These are phyloP conservation scores for Plectosphaerella plurivora DNA, from an alignment of 2,329 filamentous ascomycete species.

Conservation along the genomic window DNA sequence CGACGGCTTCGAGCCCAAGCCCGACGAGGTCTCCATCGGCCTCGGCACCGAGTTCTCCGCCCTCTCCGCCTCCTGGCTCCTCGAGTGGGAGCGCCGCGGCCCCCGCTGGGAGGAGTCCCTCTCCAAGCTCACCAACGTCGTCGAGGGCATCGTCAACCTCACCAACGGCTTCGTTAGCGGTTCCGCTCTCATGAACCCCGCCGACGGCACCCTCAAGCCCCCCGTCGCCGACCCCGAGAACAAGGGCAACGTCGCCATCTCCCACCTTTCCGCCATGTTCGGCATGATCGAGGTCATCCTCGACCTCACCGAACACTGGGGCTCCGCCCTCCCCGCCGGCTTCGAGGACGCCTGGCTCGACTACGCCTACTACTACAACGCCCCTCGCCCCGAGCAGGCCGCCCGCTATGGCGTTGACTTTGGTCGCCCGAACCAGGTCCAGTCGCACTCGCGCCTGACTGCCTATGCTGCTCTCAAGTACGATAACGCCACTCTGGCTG, in stretches of 20 bases:
- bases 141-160: slow-evolving; percentile 46
- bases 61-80: slow-evolving; percentile 51
- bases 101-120: slow-evolving; percentile 47
- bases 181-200: slow-evolving; percentile 44
- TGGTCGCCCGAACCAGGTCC: slow-evolving; percentile 40
- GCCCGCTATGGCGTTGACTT: slow-evolving; percentile 48
- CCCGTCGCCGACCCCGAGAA: slow-evolving; percentile 50
- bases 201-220: slow-evolving; percentile 43
- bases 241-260: slow-evolving; percentile 43
- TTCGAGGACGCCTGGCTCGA: slow-evolving; percentile 54
- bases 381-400: slow-evolving; percentile 41
- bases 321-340: slow-evolving; percentile 35
- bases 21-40: slow-evolving; percentile 41
- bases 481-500: slow-evolving; percentile 41
- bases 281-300: slow-evolving; percentile 57
- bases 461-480: slow-evolving; percentile 44
- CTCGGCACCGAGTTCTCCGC: slow-evolving; percentile 57
- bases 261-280: slow-evolving; percentile 54
- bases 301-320: slow-evolving; percentile 47
- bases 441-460: slow-evolving; percentile 55
- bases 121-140: slow-evolving; percentile 42
- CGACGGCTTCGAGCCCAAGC: slow-evolving; percentile 40
- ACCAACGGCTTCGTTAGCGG: slow-evolving; percentile 58
- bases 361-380: slow-evolving; percentile 56
- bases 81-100: slow-evolving; percentile 56